Evolutionary conservation across 2,329 filamentous ascomycete species (phyloP).

Genomic region (Pseudogymnoascus sp.): DNA sequence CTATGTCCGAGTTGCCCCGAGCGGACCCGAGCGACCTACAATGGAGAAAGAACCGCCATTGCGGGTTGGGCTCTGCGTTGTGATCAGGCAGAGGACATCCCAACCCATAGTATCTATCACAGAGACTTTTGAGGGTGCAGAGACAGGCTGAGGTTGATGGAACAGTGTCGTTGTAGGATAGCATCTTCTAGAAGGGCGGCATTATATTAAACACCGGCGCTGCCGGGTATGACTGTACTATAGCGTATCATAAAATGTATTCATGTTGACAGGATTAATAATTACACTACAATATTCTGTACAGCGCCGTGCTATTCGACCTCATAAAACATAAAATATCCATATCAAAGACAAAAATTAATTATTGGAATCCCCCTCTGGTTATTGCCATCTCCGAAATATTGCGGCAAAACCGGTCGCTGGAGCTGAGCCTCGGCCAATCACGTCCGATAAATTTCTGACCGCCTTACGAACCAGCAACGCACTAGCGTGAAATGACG

Average conservation of each 20-base stretch:
- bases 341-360: not conserved
- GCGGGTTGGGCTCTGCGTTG: not conserved
- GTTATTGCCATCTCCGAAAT: not conserved
- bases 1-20: not conserved
- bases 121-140: not conserved
- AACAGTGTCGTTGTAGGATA: not conserved
- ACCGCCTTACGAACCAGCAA: conserved; percentile 1
- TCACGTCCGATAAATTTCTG: conserved; percentile 1
- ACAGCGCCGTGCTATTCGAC: not conserved
- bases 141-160: not conserved
- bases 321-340: not conserved
- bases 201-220: not conserved
- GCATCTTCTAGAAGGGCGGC: not conserved
- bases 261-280: not conserved
- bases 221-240: conserved; percentile 5
- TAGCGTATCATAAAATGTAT: not conserved
- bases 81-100: not conserved
- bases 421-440: not conserved
- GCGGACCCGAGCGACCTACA: not conserved
- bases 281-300: not conserved
- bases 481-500: conserved; percentile 9
- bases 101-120: not conserved
- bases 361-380: not conserved
- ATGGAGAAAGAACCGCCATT: not conserved
- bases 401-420: conserved; percentile 3